These are phyloP conservation scores for Blastobotrys serpentis DNA, from an alignment of 1,139 yeast genomes.

Conservation along the genomic window DNA sequence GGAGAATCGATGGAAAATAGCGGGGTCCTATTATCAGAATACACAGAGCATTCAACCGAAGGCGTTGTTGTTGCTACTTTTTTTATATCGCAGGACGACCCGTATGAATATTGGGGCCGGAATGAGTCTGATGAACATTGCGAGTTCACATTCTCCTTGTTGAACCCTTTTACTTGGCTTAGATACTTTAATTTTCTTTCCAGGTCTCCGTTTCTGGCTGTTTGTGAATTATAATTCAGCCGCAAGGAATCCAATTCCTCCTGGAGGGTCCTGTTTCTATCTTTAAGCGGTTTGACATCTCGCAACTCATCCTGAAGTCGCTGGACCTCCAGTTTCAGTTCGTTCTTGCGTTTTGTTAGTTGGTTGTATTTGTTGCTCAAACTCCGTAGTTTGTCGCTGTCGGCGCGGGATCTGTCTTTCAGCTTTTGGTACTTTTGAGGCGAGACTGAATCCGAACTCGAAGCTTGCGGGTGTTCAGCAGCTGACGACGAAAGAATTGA, in stretches of 20 bases:
- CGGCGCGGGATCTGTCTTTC: constrained; percentile 3
- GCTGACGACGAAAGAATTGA: constrained; percentile 5
- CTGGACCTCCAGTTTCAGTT: constrained; percentile 5
- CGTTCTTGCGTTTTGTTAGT: constrained; percentile 1
- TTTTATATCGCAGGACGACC: neutral
- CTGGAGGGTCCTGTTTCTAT: neutral
- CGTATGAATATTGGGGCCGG: neutral
- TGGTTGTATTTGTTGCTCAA: constrained; percentile 4
- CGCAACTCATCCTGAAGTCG: constrained; percentile 3
- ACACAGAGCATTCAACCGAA: neutral
- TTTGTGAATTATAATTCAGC: constrained; percentile 5
- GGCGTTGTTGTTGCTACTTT: neutral
- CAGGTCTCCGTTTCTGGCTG: constrained; percentile 1
- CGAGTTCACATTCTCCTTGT: constrained; percentile 8
- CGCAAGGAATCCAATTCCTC: constrained; percentile 9
- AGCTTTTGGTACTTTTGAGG: constrained; percentile 7
- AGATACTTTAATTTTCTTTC: constrained; percentile 2
- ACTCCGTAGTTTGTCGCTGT: constrained; percentile 1
- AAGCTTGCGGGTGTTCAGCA: neutral
- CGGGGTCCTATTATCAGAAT: neutral
- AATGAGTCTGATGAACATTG: constrained; percentile 3
- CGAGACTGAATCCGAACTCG: neutral
- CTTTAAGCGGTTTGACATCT: neutral
- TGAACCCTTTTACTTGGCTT: constrained; percentile 2
- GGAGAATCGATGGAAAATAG: neutral